phyloP scores from a whole-genome alignment of 176 grass and related monocot species.

The Dactylis glomerata region DNA sequence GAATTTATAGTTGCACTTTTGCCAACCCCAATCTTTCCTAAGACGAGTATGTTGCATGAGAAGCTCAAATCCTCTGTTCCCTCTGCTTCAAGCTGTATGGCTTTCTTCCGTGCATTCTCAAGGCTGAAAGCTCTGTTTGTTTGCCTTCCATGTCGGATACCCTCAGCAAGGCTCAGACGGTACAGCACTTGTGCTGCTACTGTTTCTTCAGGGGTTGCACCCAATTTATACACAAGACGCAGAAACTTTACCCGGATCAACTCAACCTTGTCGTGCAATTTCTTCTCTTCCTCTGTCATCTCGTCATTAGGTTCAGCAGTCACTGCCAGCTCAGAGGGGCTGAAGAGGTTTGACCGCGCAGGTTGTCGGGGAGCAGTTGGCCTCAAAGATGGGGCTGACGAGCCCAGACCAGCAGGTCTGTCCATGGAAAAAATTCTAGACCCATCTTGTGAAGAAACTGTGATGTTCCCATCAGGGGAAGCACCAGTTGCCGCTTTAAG shows the following conservation, averaged over 20 bases:
- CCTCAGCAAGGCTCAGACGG: conserved; percentile 68
- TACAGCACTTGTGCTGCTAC: conserved; percentile 77
- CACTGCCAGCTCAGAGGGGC: conserved; percentile 41
- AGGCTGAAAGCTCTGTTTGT: conserved; percentile 55
- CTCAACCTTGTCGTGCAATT: conserved; percentile 85
- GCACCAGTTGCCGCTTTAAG: conserved; percentile 69
- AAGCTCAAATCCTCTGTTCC: conserved; percentile 68
- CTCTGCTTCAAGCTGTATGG: conserved; percentile 60
- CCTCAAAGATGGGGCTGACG: conserved; percentile 54
- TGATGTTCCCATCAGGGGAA: conserved; percentile 49
- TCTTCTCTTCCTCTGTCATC: conserved; percentile 79
- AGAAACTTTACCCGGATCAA: conserved; percentile 80
- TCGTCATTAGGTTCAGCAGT: conserved; percentile 50
- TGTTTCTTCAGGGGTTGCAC: conserved; percentile 64
- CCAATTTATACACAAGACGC: conserved; percentile 70
- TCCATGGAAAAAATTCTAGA: conserved; percentile 62
- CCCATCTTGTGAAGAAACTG: conserved; percentile 57
- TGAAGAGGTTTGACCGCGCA: conserved; percentile 45
- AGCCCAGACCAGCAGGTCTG: conserved; percentile 67
- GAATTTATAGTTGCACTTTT: conserved; percentile 99
- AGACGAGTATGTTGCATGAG: conserved; percentile 81
- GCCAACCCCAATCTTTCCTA: conserved; percentile 93
- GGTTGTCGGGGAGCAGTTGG: conserved; percentile 39
- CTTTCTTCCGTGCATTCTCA: conserved; percentile 69
- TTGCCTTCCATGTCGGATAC: conserved; percentile 71